Evolutionary conservation across 225 moss, liverwort and hornwort genomes (phyloP), one percentile per base, ranked within the genome.

Genomic region (Physcomitrellopsis africana): DNA sequence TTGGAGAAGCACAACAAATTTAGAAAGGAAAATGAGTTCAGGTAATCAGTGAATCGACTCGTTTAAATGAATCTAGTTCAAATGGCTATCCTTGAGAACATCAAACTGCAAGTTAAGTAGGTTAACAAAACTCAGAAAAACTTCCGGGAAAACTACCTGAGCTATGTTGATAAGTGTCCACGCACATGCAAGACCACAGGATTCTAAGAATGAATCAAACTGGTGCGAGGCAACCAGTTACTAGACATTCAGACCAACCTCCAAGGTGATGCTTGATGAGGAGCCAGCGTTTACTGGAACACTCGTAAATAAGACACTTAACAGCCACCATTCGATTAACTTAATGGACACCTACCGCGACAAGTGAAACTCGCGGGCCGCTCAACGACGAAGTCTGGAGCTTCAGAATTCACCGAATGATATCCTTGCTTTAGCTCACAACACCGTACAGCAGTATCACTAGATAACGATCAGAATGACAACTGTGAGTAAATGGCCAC

Each of bases 321-420:
- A 62, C 19, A 11, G 26, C 58, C 59, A 48, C 60, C 63, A 68
- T 60, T 65, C 47, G 26, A 41, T 71, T 18, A 76, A 73, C 29
- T 51, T 23, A 72, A 45, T 61, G 37, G 17, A 65, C 37, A 58
- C 68, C 72, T 68, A 76, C 79, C 72, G 73, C 26, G 16, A 27
- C 45, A 11, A 1, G 51, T 27, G 37, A 37, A 37, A 37, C 32
- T 12, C 70, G 56, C 65, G 64, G 52, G 43, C 55, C 11, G 41
- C 48, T 13, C 63, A 20, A 11, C 60, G 13, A 46, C 15, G 3
- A 15, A 17, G 58, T 10, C 55, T 37, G 77, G 55, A 23, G 9
- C 72, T 45, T 29, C 24, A 29, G 45, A 84, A 84, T 80, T 80
- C 64, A 62, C 55, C 68, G 27, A 62, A 67, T 24, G 63, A 13